A percentile compares a stretch with the other conserved stretches of the same genome.
phyloP scores from a whole-genome alignment of 306 rosid genomes.

The Cicer cuneatum region DNA sequence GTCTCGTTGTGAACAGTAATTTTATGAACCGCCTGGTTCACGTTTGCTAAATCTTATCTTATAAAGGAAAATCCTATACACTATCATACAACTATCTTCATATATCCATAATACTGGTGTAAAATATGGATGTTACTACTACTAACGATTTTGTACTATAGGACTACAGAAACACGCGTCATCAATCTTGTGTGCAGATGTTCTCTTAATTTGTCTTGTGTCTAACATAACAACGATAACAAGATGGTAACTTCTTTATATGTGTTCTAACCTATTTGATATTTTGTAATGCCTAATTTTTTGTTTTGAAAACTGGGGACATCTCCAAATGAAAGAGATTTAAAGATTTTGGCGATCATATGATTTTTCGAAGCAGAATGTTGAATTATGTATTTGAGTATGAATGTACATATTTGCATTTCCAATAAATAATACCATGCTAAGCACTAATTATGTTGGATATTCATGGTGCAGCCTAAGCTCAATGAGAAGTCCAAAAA shows the following conservation, averaged over 20 bases:
- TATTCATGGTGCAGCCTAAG: conserved; percentile 37
- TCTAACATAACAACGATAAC: neutral
- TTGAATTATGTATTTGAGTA: conserved; percentile 1
- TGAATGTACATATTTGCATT: conserved; percentile 18
- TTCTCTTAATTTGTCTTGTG: neutral
- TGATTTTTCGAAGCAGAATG: conserved; percentile 33
- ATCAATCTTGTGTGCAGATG: conserved; percentile 9
- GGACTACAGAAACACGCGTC: neutral
- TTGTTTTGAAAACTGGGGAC: conserved; percentile 13
- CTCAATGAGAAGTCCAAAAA: conserved; percentile 34
- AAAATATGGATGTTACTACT: conserved; percentile 10
- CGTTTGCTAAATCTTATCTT: neutral
- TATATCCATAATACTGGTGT: conserved; percentile 8
- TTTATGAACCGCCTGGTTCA: neutral
- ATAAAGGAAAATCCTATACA: neutral
- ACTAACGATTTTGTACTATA: neutral
- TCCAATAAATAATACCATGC: neutral
- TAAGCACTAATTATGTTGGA: conserved; percentile 20
- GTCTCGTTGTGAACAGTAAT: conserved; percentile 2
- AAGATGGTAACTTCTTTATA: neutral
- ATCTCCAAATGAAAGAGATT: neutral
- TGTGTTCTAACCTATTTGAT: neutral
- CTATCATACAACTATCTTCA: neutral
- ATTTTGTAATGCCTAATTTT: conserved; percentile 14
- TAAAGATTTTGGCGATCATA: conserved; percentile 19